Base-by-base conservation (phyloP, 2,329 filamentous ascomycete species). In the Xylariaceae sp. region DNA sequence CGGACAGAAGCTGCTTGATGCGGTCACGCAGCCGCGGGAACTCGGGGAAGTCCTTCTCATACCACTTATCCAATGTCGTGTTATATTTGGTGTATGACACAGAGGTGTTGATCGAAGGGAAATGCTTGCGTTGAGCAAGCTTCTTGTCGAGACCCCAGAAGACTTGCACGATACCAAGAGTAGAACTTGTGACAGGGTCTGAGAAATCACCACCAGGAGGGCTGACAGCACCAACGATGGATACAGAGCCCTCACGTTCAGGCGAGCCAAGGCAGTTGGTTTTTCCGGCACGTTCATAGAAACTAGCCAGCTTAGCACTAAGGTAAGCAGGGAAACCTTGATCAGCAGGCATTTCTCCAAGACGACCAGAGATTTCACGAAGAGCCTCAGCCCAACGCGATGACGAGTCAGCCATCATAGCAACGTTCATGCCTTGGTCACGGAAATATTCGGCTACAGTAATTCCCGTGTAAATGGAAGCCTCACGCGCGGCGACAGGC, bases 141-240 rank as follows among this genome's bases (percentile, higher is more conserved):
- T 97, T 97, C 85, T 98, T 97, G 77, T 98, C 93, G 38, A 97
- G 79, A 78, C 93, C 93, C 93, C 93, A 98, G 75, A 98, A 98
- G 55, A 98, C 93, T 67, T 98, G 93, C 60, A 98, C 93, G 62
- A 98, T 98, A 79, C 87, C 81, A 36, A 98, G 83, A 16, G 93
- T 98, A 52, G 87, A 86, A 46, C 81, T 88, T 12, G 93, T 98
- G 61, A 98, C 93, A 16, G 93, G 93, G 70, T 98, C 93, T 34
- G 93, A 96, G 76, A 97, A 98, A 74, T 98, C 93, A 80, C 93
- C 93, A 73, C 91, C 93, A 11, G 93, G 93, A 39, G 93, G 93
- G 56, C 89, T 95, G 68, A 98, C 93, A 46, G 93, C 93, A 61
- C 90, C 93, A 58, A 98, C 93, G 58, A 98, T 96, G 64, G 88